Conservation (phyloP, 2,329 filamentous ascomycete species). For the Venturia aucupariae region DNA sequence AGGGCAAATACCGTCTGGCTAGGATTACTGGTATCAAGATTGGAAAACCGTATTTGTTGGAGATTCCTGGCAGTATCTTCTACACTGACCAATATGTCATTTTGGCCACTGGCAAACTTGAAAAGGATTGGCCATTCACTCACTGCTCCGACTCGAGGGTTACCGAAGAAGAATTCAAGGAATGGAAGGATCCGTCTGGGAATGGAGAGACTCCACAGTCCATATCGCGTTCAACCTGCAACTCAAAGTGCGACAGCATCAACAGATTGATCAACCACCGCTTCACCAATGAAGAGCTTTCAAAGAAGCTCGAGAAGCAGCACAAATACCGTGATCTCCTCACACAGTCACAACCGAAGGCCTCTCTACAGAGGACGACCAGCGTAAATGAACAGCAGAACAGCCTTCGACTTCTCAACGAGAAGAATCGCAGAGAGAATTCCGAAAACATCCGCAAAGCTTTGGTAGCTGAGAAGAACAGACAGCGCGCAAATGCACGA, state of each 20-base stretch:
- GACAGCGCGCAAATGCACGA: conserved; percentile 35
- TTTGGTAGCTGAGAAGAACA: conserved; percentile 61
- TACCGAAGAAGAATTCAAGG: conserved; percentile 75
- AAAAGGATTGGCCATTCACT: conserved; percentile 82
- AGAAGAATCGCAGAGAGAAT: conserved; percentile 74
- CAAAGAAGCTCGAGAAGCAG: conserved; percentile 63
- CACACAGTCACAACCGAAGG: background rate
- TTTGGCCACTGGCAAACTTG: conserved; percentile 71
- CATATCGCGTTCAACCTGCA: conserved; percentile 61
- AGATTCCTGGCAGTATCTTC: conserved; percentile 64
- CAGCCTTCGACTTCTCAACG: conserved; percentile 73
- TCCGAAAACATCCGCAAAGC: conserved; percentile 85
- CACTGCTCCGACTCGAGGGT: conserved; percentile 79
- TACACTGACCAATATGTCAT: conserved; percentile 79
- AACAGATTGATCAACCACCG: conserved; percentile 67
- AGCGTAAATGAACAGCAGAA: conserved; percentile 60
- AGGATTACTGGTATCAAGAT: conserved; percentile 76
- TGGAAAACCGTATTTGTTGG: conserved; percentile 76
- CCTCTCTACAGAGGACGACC: conserved; percentile 28
- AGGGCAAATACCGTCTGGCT: conserved; percentile 80
- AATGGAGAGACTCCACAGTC: conserved; percentile 54
- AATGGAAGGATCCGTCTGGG: conserved; percentile 59
- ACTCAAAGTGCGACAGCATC: conserved; percentile 51
- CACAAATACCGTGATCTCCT: conserved; percentile 35
- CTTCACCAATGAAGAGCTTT: conserved; percentile 77